Conservation (phyloP, 768 basidiomycete species). For the Termitomyces heimii region DNA sequence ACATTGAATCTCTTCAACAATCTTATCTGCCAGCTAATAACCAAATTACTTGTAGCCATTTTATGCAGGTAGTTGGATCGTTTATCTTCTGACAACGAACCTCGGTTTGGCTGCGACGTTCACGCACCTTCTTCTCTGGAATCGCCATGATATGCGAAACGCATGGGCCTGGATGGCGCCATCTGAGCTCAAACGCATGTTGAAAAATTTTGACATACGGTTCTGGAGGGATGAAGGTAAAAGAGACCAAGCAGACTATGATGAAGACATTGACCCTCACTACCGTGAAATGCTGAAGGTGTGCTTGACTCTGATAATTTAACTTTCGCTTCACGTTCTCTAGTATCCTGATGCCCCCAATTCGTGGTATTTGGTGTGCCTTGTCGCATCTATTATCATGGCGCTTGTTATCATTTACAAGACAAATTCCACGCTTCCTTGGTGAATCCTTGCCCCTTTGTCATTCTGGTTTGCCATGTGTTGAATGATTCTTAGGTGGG, state of each 20-base stretch:
- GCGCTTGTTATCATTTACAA: conserved; percentile 39
- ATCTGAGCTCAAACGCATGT: conserved; percentile 25
- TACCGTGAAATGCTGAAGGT: conserved; percentile 49
- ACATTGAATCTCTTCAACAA: not conserved
- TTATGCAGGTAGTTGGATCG: conserved; percentile 43
- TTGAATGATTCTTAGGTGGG: conserved; percentile 33
- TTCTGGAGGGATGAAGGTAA: conserved; percentile 38
- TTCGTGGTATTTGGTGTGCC: conserved; percentile 45
- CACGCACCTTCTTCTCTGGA: conserved; percentile 43
- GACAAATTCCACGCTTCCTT: conserved; percentile 40
- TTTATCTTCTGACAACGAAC: conserved; percentile 37
- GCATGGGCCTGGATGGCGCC: conserved; percentile 44
- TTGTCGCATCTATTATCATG: conserved; percentile 36
- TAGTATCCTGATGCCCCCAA: conserved; percentile 52
- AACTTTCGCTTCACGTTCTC: not conserved
- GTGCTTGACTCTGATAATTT: not conserved
- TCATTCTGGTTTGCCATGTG: not conserved
- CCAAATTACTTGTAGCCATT: conserved; percentile 25
- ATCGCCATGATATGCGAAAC: conserved; percentile 29
- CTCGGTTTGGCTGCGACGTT: conserved; percentile 43
- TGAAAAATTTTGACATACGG: conserved; percentile 29
- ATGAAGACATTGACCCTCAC: conserved; percentile 38
- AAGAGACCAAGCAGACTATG: conserved; percentile 19
- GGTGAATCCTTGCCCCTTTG: conserved; percentile 20
- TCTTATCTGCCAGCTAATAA: not conserved